Conservation (phyloP, 1,139 yeast genomes). For the Torulaspora globosa region DNA sequence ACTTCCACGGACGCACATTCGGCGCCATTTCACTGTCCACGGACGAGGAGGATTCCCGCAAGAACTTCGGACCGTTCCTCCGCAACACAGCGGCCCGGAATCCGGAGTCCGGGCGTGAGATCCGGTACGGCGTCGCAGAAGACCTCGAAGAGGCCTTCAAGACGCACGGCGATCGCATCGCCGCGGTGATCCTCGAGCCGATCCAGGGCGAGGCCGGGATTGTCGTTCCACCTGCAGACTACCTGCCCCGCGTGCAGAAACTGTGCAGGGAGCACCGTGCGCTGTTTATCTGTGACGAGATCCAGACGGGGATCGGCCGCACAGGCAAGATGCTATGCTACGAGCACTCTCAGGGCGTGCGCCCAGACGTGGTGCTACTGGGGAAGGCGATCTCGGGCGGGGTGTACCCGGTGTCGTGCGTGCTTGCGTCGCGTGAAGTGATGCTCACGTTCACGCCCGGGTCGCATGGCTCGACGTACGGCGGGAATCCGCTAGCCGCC, state of each 20-base stretch:
- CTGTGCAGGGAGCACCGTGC: conserved; percentile 83
- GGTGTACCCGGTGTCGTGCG: conserved; percentile 87
- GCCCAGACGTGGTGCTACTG: conserved; percentile 80
- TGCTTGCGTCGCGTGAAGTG: conserved; percentile 78
- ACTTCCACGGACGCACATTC: conserved; percentile 95
- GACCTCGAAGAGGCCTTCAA: conserved; percentile 81
- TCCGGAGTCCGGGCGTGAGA: conserved; percentile 43
- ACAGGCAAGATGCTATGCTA: conserved; percentile 91
- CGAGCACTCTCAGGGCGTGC: conserved; percentile 74
- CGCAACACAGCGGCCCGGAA: conserved; percentile 76
- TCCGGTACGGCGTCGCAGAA: conserved; percentile 78
- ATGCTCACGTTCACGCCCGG: conserved; percentile 93
- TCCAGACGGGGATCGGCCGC: conserved; percentile 96
- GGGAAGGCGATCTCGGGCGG: conserved; percentile 98
- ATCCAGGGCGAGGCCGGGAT: conserved; percentile 99
- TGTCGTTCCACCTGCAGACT: conserved; percentile 85
- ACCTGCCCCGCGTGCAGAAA: conserved; percentile 65
- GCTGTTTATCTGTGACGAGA: conserved; percentile 88
- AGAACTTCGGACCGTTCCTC: conserved; percentile 86
- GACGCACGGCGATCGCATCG: conserved; percentile 84
- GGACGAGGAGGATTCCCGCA: conserved; percentile 81
- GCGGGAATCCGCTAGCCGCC: conserved; percentile 96
- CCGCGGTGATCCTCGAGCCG: conserved; percentile 90
- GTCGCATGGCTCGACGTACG: conserved; percentile 95
- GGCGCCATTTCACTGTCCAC: conserved; percentile 96